Conservation (phyloP, 495 filamentous ascomycete species). For the Aspergillus carlsbadensis region DNA sequence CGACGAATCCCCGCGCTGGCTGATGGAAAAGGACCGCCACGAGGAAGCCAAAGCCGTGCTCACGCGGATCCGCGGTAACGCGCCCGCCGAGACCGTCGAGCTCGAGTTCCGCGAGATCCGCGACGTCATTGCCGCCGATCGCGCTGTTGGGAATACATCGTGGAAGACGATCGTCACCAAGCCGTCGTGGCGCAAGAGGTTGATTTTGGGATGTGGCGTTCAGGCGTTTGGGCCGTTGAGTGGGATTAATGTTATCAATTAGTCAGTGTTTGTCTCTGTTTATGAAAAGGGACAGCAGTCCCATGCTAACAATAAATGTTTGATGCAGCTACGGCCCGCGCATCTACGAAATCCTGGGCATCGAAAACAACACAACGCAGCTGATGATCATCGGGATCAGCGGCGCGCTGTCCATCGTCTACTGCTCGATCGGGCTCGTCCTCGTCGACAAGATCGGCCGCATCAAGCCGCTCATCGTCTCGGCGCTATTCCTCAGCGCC, state of each 20-base stretch:
- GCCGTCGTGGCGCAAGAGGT: slow-evolving; percentile 43
- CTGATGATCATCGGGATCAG: slow-evolving; percentile 53
- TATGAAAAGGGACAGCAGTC: not conserved
- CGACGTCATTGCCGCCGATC: slow-evolving; percentile 22
- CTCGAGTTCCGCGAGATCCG: slow-evolving; percentile 29
- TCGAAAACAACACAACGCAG: slow-evolving; percentile 41
- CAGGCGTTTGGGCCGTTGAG: slow-evolving; percentile 53
- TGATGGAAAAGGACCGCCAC: slow-evolving; percentile 63
- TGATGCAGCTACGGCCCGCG: slow-evolving; percentile 46
- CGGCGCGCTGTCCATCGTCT: slow-evolving; percentile 40
- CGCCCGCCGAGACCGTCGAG: slow-evolving; percentile 20
- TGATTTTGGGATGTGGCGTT: slow-evolving; percentile 51
- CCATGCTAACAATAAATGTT: no score
- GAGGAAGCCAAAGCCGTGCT: slow-evolving; percentile 52
- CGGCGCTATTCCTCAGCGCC: slow-evolving; percentile 5
- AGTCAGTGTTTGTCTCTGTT: not conserved
- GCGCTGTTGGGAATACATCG: slow-evolving; percentile 19
- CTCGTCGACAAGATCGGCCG: slow-evolving; percentile 18
- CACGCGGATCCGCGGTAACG: slow-evolving; percentile 15
- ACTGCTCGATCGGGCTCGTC: slow-evolving; percentile 17
- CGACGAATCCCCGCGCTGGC: slow-evolving; percentile 56
- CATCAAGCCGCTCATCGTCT: slow-evolving; percentile 17
- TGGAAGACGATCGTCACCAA: slow-evolving; percentile 50
- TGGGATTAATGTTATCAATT: slow-evolving; percentile 53
- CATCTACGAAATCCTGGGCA: slow-evolving; percentile 52